Evolutionary conservation across 805 yeast species (phyloP).

Genomic region (Starmerella apicola): DNA sequence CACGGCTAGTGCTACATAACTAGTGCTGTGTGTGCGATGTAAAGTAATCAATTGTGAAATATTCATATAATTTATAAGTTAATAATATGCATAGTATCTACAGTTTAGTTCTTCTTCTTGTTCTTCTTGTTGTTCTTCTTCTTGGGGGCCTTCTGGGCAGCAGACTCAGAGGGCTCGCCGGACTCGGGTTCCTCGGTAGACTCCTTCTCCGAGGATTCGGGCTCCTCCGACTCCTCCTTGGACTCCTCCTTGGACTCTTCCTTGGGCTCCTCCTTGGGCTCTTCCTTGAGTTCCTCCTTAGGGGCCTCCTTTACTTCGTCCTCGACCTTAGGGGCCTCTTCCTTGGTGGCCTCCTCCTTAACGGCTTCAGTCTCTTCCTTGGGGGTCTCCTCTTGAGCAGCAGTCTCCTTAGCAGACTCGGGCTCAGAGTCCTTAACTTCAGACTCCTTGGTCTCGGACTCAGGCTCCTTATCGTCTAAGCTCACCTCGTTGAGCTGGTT

Average conservation of each 20-base stretch:
- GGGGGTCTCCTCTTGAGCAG: neutral
- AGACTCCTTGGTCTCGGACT: neutral
- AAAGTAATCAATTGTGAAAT: too few species aligned
- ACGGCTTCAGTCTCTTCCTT: neutral
- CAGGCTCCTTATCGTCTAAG: neutral
- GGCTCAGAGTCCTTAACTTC: neutral
- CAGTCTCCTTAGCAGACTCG: neutral
- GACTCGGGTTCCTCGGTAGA: slow-evolving; percentile 1
- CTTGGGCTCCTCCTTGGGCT: neutral
- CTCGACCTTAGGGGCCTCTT: neutral
- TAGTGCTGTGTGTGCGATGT: too few species aligned
- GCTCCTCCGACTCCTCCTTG: neutral
- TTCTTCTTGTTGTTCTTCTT: slow-evolving; percentile 11
- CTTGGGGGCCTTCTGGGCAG: too few species aligned
- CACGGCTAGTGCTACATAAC: too few species aligned
- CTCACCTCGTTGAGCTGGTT: slow-evolving; percentile 12
- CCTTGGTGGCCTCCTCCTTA: neutral
- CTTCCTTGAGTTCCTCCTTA: neutral
- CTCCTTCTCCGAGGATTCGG: slow-evolving; percentile 2
- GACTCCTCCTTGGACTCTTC: neutral
- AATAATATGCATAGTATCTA: too few species aligned
- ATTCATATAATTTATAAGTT: too few species aligned
- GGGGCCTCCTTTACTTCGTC: too few species aligned
- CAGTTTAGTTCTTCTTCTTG: slow-evolving; percentile 4
- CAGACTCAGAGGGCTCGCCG: slow-evolving; percentile 4